Conservation (phyloP, 345 rosid genomes). For the Schrenkiella parvula region DNA sequence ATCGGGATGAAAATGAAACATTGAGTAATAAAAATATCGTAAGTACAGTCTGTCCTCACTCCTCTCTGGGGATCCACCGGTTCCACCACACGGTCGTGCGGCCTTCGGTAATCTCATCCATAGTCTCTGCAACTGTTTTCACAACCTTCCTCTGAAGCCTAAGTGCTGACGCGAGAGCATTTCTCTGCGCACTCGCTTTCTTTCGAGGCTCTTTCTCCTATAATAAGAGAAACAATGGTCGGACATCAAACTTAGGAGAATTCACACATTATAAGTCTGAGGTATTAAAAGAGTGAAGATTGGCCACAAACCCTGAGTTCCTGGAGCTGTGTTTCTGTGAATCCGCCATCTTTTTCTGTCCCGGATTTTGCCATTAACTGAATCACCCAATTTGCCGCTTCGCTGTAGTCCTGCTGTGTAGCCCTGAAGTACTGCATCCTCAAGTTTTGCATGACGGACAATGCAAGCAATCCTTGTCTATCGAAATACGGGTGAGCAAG, state of each 20-base stretch:
- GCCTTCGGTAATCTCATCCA: conserved; percentile 69
- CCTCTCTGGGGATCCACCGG: conserved; percentile 92
- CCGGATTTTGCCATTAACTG: conserved; percentile 92
- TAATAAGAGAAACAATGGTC: neutral
- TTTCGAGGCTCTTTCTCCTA: conserved; percentile 65
- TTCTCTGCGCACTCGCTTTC: conserved; percentile 58
- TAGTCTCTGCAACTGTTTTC: conserved; percentile 61
- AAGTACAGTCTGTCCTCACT: conserved; percentile 42
- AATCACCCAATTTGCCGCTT: conserved; percentile 71
- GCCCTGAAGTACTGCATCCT: conserved; percentile 73
- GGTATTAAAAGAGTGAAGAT: neutral
- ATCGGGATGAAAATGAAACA: neutral
- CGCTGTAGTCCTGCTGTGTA: conserved; percentile 87
- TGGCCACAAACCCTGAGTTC: conserved; percentile 58
- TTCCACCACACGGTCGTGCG: conserved; percentile 93
- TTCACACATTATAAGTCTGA: neutral
- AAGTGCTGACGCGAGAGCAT: conserved; percentile 77
- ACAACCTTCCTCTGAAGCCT: conserved; percentile 71
- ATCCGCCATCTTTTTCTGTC: conserved; percentile 85
- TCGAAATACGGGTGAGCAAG: conserved; percentile 85
- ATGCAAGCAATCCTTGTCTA: conserved; percentile 65
- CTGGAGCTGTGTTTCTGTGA: conserved; percentile 92
- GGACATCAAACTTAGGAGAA: neutral
- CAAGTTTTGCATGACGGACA: conserved; percentile 84
- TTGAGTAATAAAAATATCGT: neutral